phyloP scores from a whole-genome alignment of 2,329 filamentous ascomycete species.

The Reticulascus tulasneorum region DNA sequence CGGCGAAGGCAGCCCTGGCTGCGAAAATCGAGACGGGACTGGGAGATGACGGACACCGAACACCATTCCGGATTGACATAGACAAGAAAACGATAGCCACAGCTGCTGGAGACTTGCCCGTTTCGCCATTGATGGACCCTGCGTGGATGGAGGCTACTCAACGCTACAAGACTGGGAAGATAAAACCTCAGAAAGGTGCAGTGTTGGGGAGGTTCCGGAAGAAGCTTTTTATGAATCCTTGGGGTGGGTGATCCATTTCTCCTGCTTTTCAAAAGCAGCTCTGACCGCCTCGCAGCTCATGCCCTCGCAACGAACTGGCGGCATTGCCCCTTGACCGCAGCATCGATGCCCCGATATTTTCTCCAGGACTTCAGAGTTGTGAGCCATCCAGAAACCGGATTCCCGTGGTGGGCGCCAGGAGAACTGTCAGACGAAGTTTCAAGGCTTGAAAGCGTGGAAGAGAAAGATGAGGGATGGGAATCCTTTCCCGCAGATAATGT shows the following conservation, averaged over 20 bases:
- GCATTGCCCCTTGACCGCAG: conserved; percentile 45
- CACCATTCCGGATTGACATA: conserved; percentile 30
- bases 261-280: not conserved
- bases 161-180: conserved; percentile 34
- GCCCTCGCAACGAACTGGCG: conserved; percentile 60
- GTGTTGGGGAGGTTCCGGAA: conserved; percentile 47
- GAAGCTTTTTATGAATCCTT: conserved; percentile 59
- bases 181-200: conserved; percentile 21
- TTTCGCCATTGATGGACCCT: conserved; percentile 53
- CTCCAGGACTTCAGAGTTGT: conserved; percentile 58
- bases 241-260: conserved; percentile 41
- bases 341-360: conserved; percentile 55
- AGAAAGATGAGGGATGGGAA: no score
- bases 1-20: conserved; percentile 1
- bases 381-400: conserved; percentile 46
- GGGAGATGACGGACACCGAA: conserved; percentile 22
- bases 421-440: conserved; percentile 8
- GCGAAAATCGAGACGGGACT: conserved; percentile 27
- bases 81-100: conserved; percentile 41
- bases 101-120: conserved; percentile 40
- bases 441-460: no score
- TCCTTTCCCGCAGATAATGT: no score
- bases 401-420: conserved; percentile 54
- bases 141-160: conserved; percentile 40
- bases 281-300: conserved; percentile 40